phyloP scores from a whole-genome alignment of 108 stramenopile genomes.

The Skeletonema potamos region DNA sequence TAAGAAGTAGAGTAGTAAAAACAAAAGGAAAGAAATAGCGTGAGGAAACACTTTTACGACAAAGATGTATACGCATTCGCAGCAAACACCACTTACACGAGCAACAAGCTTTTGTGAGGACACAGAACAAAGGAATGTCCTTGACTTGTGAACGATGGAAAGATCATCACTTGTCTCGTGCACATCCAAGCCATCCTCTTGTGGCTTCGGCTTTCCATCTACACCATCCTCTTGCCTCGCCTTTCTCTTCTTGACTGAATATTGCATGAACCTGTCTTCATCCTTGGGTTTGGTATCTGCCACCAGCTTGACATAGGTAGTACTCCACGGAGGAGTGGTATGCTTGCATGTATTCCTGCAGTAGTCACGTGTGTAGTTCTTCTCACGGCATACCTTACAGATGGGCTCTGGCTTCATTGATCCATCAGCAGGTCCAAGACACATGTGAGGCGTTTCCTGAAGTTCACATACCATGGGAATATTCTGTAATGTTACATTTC shows the following conservation, averaged over 20 bases:
- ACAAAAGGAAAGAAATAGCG: neutral
- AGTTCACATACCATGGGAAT: constrained; percentile 13
- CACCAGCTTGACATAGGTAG: constrained; percentile 38
- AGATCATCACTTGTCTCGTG: constrained; percentile 26
- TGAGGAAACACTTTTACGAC: neutral
- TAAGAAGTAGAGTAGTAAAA: neutral
- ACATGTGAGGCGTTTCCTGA: constrained; percentile 21
- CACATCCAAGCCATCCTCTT: neutral
- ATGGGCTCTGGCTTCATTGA: constrained; percentile 33
- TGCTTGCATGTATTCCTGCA: constrained; percentile 45
- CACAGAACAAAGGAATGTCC: constrained; percentile 28
- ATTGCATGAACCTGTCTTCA: constrained; percentile 2
- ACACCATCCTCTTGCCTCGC: constrained; percentile 3
- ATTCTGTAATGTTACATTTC: constrained; percentile 7
- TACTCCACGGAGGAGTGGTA: constrained; percentile 47
- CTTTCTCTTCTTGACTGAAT: constrained; percentile 4
- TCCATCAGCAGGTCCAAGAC: constrained; percentile 32
- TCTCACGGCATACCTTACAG: constrained; percentile 45
- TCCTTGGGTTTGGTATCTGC: constrained; percentile 12
- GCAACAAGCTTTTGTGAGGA: constrained; percentile 26
- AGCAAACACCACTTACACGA: constrained; percentile 19
- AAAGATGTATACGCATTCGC: neutral
- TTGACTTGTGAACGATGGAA: constrained; percentile 20
- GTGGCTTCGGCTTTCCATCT: neutral
- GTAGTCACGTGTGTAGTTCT: constrained; percentile 46